phyloP scores from a whole-genome alignment of 805 yeast genomes.

The Peterozyma xylosa region DNA sequence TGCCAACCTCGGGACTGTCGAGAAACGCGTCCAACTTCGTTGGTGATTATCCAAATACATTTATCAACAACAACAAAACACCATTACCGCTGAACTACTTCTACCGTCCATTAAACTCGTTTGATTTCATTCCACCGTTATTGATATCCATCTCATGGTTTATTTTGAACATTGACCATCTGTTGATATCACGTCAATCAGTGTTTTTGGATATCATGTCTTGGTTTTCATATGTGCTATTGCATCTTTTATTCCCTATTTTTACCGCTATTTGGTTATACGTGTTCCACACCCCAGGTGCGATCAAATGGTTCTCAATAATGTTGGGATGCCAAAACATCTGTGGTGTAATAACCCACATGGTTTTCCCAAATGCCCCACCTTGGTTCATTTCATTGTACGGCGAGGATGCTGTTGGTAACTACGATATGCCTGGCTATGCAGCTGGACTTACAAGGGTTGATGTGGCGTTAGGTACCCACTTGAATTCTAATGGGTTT shows the following conservation, averaged over 20 bases:
- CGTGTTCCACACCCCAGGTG: constrained; percentile 62
- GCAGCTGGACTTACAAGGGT: constrained; percentile 66
- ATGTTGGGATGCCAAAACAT: constrained; percentile 56
- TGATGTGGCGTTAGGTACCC: constrained; percentile 57
- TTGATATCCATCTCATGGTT: constrained; percentile 40
- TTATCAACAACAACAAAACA: not conserved
- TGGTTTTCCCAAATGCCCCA: constrained; percentile 62
- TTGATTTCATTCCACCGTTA: constrained; percentile 26
- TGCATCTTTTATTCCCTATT: constrained; percentile 56
- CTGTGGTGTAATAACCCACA: constrained; percentile 52
- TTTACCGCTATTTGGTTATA: constrained; percentile 56
- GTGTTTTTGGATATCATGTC: constrained; percentile 45
- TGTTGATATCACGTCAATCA: constrained; percentile 27
- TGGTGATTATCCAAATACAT: not conserved
- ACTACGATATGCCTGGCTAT: constrained; percentile 58
- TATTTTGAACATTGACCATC: constrained; percentile 36
- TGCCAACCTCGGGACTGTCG: not conserved
- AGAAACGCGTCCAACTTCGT: not conserved
- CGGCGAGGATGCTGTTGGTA: constrained; percentile 48
- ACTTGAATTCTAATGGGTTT: constrained; percentile 52
- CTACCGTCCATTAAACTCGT: constrained; percentile 16
- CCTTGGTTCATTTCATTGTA: constrained; percentile 65
- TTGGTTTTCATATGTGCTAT: constrained; percentile 55
- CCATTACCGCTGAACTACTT: not conserved
- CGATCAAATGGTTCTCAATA: constrained; percentile 42